phyloP scores from a whole-genome alignment of 2,329 filamentous ascomycete genomes.

The Venturia pyrina region DNA sequence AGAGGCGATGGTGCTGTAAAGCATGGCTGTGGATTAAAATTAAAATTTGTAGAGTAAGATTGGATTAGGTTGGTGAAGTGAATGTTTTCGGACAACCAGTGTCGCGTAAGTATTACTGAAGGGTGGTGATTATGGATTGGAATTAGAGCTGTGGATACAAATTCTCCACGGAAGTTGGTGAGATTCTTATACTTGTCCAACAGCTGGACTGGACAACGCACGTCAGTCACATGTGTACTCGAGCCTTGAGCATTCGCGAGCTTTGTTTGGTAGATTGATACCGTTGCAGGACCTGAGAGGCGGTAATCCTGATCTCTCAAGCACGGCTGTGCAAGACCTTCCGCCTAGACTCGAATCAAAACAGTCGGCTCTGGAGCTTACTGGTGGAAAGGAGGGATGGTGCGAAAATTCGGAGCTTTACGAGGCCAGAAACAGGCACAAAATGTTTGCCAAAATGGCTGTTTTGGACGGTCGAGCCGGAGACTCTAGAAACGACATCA shows the following conservation, averaged over 20 bases:
- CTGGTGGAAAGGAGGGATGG: neutral
- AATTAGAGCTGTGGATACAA: neutral
- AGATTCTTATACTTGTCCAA: neutral
- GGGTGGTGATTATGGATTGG: neutral
- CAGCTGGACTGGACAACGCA: neutral
- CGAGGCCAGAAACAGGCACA: neutral
- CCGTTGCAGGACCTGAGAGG: neutral
- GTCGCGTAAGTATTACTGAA: neutral
- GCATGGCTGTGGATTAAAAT: constrained; percentile 4
- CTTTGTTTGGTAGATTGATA: neutral
- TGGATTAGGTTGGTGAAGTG: neutral
- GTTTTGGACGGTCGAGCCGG: neutral
- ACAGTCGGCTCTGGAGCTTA: neutral
- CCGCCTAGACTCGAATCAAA: neutral
- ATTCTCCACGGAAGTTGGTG: neutral
- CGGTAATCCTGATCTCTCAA: neutral
- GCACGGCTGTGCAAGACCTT: neutral
- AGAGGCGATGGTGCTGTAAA: constrained; percentile 1
- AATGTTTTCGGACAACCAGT: neutral
- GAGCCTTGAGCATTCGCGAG: neutral
- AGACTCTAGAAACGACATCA: neutral
- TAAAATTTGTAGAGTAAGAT: neutral
- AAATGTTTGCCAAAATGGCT: neutral
- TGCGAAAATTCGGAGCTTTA: neutral
- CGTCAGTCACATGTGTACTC: neutral